These are phyloP conservation scores for Fusarium udum DNA, from an alignment of 2,329 filamentous ascomycete genomes.

Conservation along the genomic window DNA sequence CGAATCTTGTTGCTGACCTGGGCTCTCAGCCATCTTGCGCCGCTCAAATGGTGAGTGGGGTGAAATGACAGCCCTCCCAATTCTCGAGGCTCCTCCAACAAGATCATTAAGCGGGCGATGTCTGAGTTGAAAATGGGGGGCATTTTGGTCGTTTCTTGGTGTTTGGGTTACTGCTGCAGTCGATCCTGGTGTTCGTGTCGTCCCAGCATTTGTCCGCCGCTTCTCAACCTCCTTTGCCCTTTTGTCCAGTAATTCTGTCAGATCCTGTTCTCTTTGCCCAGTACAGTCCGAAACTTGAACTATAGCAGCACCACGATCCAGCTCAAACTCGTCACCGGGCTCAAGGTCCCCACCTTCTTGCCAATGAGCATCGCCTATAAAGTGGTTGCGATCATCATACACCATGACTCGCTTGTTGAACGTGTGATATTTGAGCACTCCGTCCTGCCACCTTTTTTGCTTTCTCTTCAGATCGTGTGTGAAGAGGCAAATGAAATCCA, in stretches of 20 bases:
- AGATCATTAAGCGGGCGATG: conserved; percentile 56
- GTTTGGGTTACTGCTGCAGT: conserved; percentile 32
- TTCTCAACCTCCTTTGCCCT: conserved; percentile 66
- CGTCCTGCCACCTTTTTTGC: conserved; percentile 94
- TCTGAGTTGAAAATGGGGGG: conserved; percentile 49
- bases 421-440: conserved; percentile 83
- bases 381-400: conserved; percentile 82
- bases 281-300: conserved; percentile 83
- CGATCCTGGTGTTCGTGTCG: conserved; percentile 47
- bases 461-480: conserved; percentile 87
- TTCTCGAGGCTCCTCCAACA: conserved; percentile 44
- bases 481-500: conserved; percentile 87
- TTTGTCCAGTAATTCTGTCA: conserved; percentile 79
- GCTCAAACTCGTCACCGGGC: conserved; percentile 82
- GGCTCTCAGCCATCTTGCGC: conserved; percentile 37
- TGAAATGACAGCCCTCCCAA: conserved; percentile 48
- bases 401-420: conserved; percentile 95
- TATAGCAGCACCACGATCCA: conserved; percentile 79
- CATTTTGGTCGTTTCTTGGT: conserved; percentile 35
- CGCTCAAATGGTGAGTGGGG: conserved; percentile 48
- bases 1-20: conserved; percentile 23
- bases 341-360: conserved; percentile 72
- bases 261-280: conserved; percentile 79
- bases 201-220: conserved; percentile 56
- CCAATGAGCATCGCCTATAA: conserved; percentile 87